phyloP scores from a whole-genome alignment of 2,329 filamentous ascomycete genomes.

The Botryotinia globosa region DNA sequence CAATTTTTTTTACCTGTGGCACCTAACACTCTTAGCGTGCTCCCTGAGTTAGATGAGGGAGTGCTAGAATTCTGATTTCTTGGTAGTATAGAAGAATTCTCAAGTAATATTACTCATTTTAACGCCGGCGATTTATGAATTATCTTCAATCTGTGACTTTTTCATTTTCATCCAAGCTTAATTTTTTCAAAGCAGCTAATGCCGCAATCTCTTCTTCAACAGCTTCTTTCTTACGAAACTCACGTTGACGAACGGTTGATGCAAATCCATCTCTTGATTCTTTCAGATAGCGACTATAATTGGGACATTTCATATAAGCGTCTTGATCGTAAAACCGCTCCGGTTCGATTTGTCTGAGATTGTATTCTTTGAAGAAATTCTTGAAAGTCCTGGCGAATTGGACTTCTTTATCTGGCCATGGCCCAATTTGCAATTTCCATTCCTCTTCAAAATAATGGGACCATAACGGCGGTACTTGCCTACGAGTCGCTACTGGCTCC shows the following conservation, averaged over 20 bases:
- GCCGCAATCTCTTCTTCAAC: not conserved
- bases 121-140: not conserved
- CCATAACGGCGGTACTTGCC: not conserved
- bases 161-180: not conserved
- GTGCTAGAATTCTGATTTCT: too few species aligned
- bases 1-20: too few species aligned
- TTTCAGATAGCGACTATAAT: not conserved
- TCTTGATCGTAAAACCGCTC: not conserved
- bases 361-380: rapidly evolving
- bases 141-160: not conserved
- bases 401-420: not conserved
- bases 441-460: rapidly evolving
- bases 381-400: not conserved
- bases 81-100: not conserved
- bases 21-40: too few species aligned
- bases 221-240: rapidly evolving
- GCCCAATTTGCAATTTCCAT: not conserved
- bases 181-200: not conserved
- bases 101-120: too few species aligned
- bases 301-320: not conserved
- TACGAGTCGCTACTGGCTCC: not conserved
- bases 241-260: rapidly evolving
- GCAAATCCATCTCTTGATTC: not conserved
- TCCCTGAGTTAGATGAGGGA: too few species aligned
- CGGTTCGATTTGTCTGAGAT: rapidly evolving